Evolutionary conservation across 139 green algal genomes (phyloP), one percentile per base, ranked within the genome.

Genomic region (Auxenochlorella pyrenoidosa): DNA sequence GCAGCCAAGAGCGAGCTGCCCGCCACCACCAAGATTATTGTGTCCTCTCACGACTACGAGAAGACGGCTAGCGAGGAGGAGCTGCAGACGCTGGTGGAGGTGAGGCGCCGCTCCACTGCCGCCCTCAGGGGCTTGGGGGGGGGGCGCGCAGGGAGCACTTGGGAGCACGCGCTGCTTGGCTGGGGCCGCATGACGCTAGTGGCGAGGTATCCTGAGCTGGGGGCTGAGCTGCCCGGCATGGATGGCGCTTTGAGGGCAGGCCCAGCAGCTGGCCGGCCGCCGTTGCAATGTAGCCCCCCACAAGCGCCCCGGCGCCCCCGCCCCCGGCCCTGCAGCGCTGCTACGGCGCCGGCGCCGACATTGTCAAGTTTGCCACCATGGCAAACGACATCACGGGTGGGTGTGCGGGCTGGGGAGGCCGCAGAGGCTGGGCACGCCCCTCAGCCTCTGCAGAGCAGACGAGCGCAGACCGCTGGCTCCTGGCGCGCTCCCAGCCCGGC

Each of bases 21-120:
- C 21, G 2, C 92, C 15, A 83, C 40, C 59, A 97, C 91, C 47
- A 93, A 94, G 63, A 43, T 99, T 72, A 99, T 99, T 86, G 86
- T 99, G n/a, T 98, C 95, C 15, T 94, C 88, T 40, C 97, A 99
- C 87, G 92, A 99, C 93, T 99, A 98, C 70, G 79, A 95, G 58
- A 54, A 75, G 43, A 99, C 96, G 0, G 95, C 97, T 0, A 66
- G 78, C 28, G 83, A 88, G 5, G 91, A 92, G n/a, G 89, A 94
- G 66, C 93, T 99, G 65, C 72, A 90, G 22, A 87, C 81, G 22
- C 86, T 96, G 44, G 89, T 96, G 40, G 75, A 88, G 38, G 96
- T 98, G 89, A 58, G 91, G 63, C 0, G 41, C 47, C 22, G 54
- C 54, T 63, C 41, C 2, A 5, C 5, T 38, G 72, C 13, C n/a